Evolutionary conservation across 169 alveolate genomes (phyloP), one percentile per base, ranked within the genome.

Genomic region (Plasmodium gonderi): DNA sequence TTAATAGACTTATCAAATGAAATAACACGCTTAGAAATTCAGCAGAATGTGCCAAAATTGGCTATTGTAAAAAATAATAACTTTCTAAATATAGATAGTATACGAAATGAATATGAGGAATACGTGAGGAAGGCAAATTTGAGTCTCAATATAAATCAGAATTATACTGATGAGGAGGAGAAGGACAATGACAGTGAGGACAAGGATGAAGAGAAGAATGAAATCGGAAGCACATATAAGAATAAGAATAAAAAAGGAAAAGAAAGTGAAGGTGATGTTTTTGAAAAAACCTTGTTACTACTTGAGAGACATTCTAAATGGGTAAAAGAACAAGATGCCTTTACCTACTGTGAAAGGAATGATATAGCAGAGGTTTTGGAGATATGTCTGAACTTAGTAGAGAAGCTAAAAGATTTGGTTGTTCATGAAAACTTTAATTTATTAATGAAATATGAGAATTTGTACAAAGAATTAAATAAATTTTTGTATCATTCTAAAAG

Each of bases 71-170:
- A 75, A 9, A 68, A 80, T 31, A 42, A 80, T 44, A 65, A 20
- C 11, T 38, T 80, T 47, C 74, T 80, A n/a, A 80, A 64, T 72
- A 42, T 64, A 12, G 79, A 65, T 12, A 65, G 74, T 7, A 64
- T 80, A 14, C 45, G 67, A 2, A 42, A 23, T 31, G 91, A 80
- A 47, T 80, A 80, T 80, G 65, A 65, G 12, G 91, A 80, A n/a
- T 80, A 65, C 36, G 60, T 80, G 45, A 29, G 20, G 8, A 33
- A n/a, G 44, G 3, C 14, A 12, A 23, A 49, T n/a, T n/a, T n/a
- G n/a, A n/a, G n/a, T n/a, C n/a, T n/a, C n/a, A n/a, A n/a, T n/a
- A n/a, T n/a, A n/a, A n/a, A n/a, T n/a, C n/a, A n/a, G n/a, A n/a
- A n/a, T n/a, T n/a, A n/a, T 5, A 51, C 1, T 2, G 42, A 3